Base-by-base conservation (phyloP, 2,329 filamentous ascomycete species). In the Myriosclerotinia scirpicola region DNA sequence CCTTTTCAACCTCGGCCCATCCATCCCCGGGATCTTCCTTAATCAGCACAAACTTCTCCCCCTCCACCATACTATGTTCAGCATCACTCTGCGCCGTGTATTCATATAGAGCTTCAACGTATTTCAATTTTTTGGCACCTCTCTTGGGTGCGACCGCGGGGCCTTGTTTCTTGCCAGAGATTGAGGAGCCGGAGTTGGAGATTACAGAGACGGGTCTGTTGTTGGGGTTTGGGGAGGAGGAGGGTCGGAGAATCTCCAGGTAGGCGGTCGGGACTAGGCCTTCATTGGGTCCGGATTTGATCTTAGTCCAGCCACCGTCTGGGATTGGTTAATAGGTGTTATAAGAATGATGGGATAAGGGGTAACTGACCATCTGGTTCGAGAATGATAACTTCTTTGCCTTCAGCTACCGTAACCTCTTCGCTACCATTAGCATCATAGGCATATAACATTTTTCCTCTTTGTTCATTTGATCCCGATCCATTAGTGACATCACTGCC, bases 1-100 rank as follows among this genome's bases (percentile, higher is more conserved):
- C 93, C 78, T 92, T 93, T 81, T 98, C 95, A 22, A 99, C 95
- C 80, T 98, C 95, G 38, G 89, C 92, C 95, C 95, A 99, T 0
- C 95, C 95, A 80, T 98, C 95, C 1, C 95, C 95, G 0, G 88
- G 85, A 76, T 98, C 94, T 66, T 91, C 88, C 74, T 89, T 93
- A 69, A 97, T 87, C 42, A 99, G 82, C 50, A 99, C 93, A 74
- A 99, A 96, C 62, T 88, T 85, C 79, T 99, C 95, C 0, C 95
- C 95, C 78, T 96, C 94, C 0, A 78, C 77, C 92, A 99, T 99
- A 74, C 84, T 92, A 78, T 94, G 93, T 79, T 99, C 95, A 9
- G 87, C 85, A 7, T 96, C 92, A 71, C 88, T 93, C 73, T 92
- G 89, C 22, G 94, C 92, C 62, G 88, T 83, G 77, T 99, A 99